Base-by-base conservation (phyloP, 345 rosid genomes). In the Salix brachista region DNA sequence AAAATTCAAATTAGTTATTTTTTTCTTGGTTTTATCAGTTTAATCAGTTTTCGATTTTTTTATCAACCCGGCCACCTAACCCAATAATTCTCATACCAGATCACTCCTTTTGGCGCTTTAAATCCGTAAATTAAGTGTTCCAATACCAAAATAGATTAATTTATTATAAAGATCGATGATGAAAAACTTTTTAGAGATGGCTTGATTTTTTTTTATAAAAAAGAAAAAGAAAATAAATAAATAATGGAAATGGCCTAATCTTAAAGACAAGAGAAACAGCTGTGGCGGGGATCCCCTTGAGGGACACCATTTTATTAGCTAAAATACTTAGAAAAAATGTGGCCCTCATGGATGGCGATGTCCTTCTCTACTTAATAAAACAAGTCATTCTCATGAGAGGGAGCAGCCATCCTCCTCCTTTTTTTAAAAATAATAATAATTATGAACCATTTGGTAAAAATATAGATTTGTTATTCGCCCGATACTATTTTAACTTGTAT, bases 201-300 rank as follows among this genome's bases (percentile, higher is more conserved):
- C 60, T 56, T 0, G 14, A 58, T 58, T 12, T 4, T 9, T 12
- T 56, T 56, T 11, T 4, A 34, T 34, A 34, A 34, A 34, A 34
- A 34, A 34, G 6, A 34, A 34, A 34, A 34, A 0, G 11, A 18
- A 13, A 50, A 50, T 8, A 30, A 65, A 65, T 9, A 7, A 17
- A 21, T 6, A 30, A 19, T 66, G 46, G 30, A 64, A 66, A 25
- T 69, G 26, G 75, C 79, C 67, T 77, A 46, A 48, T 44, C 12
- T 69, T 52, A 21, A 83, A 83, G 76, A 64, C 60, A 74, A 52
- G 30, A 3, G 26, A 52, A 71, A 32, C 6, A 30, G 19, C 1
- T 9, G 64, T 30, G 69, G 69, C 10, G 69, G 41, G 23, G 23
- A 52, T 34, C 16, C 9, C 37, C n/a, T 66, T 4, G 10, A 7